phyloP scores from a whole-genome alignment of 495 filamentous ascomycete genomes.

The Clohesyomyces aquaticus region DNA sequence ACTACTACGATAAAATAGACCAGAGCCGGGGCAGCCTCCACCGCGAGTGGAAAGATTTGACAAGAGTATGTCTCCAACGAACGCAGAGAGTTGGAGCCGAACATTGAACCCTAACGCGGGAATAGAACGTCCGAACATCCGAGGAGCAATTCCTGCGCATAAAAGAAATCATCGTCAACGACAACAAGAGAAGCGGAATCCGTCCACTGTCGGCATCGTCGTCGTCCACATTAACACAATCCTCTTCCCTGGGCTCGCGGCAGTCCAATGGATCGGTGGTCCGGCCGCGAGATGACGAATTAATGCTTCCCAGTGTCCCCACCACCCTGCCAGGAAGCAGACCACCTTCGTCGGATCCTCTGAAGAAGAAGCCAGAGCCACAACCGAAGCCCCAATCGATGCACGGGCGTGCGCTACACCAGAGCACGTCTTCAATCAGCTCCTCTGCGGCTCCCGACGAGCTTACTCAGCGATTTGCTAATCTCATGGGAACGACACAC shows the following conservation, averaged over 20 bases:
- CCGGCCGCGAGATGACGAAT: slow-evolving; percentile 27
- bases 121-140: slow-evolving; percentile 42
- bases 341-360: slow-evolving; percentile 20
- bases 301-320: slow-evolving; percentile 35
- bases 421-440: slow-evolving; percentile 14
- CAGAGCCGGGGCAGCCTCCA: slow-evolving; percentile 51
- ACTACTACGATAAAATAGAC: slow-evolving; percentile 58
- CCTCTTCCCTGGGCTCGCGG: slow-evolving; percentile 8
- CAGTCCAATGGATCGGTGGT: slow-evolving; percentile 35
- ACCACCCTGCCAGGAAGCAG: slow-evolving; percentile 8
- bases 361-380: slow-evolving; percentile 54
- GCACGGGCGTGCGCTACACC: slow-evolving; percentile 57
- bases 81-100: neutral
- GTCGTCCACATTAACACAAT: neutral
- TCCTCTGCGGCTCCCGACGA: slow-evolving; percentile 44
- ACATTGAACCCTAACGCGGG: slow-evolving; percentile 35
- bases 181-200: slow-evolving; percentile 63
- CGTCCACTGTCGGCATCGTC: slow-evolving; percentile 37
- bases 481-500: slow-evolving; percentile 51
- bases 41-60: slow-evolving; percentile 55
- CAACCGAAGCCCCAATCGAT: slow-evolving; percentile 67
- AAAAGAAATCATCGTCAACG: slow-evolving; percentile 68
- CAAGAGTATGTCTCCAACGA: slow-evolving; percentile 46
- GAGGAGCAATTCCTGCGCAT: slow-evolving; percentile 59
- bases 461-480: slow-evolving; percentile 62